These are phyloP conservation scores for Globisporangium parvum DNA, from an alignment of 352 stramenopile genomes.

Conservation along the genomic window DNA sequence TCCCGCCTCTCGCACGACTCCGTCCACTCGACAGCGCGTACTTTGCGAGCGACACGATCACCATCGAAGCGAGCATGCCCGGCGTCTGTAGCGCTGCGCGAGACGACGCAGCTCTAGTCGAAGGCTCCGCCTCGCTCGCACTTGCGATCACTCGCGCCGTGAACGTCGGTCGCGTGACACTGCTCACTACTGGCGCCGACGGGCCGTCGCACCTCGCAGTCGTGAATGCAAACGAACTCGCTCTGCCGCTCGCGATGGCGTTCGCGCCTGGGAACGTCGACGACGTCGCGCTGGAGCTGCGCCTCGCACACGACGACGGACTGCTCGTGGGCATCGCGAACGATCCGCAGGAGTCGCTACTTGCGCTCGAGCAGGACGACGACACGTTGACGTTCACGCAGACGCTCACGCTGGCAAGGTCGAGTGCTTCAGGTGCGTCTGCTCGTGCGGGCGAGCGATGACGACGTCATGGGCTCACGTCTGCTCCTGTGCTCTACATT, in stretches of 20 bases:
- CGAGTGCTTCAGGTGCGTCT: background rate
- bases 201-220: constrained; percentile 7
- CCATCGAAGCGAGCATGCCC: constrained; percentile 1
- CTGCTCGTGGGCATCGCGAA: constrained; percentile 21
- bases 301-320: constrained; percentile 12
- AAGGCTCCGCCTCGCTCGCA: constrained; percentile 9
- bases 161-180: constrained; percentile 12
- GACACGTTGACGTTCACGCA: constrained; percentile 5
- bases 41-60: constrained; percentile 7
- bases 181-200: background rate
- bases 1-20: background rate
- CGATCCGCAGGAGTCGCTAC: background rate
- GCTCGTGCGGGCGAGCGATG: too few relatives aligned
- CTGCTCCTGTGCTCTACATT: background rate
- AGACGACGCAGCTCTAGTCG: background rate
- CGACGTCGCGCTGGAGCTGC: constrained; percentile 15
- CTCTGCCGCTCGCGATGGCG: constrained; percentile 4
- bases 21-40: background rate
- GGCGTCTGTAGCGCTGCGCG: constrained; percentile 14
- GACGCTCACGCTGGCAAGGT: constrained; percentile 7
- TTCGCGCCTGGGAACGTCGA: constrained; percentile 16
- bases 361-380: background rate
- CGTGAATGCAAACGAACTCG: constrained; percentile 9
- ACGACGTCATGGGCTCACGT: too few relatives aligned
- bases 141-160: constrained; percentile 13